Evolutionary conservation across 2,329 filamentous ascomycete genomes (phyloP).

Genomic region (Scorias spongiosa): DNA sequence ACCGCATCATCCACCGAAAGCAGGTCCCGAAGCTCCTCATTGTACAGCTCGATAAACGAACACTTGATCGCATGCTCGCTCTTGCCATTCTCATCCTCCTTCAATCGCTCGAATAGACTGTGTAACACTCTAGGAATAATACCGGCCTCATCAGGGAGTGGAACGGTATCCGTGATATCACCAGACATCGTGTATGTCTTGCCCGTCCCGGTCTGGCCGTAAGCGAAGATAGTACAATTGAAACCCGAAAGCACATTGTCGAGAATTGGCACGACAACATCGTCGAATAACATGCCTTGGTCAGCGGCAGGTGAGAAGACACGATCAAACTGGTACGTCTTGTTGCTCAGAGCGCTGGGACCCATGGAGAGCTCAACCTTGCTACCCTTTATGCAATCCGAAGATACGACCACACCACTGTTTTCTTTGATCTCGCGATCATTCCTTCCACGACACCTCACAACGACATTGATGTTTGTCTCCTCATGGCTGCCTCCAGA

Average conservation of each 20-base stretch:
- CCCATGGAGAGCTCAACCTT: slow-evolving; percentile 82
- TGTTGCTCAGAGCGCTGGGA: slow-evolving; percentile 81
- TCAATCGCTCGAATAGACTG: slow-evolving; percentile 67
- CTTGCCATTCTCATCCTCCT: slow-evolving; percentile 31
- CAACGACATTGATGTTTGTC: slow-evolving; percentile 96
- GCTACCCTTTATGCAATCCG: slow-evolving; percentile 76
- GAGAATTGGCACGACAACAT: slow-evolving; percentile 82
- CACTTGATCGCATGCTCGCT: slow-evolving; percentile 85
- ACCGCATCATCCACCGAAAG: slow-evolving; percentile 64
- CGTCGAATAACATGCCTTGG: slow-evolving; percentile 85
- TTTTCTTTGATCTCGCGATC: slow-evolving; percentile 89
- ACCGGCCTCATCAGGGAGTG: slow-evolving; percentile 79
- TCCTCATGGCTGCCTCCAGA: slow-evolving; percentile 41
- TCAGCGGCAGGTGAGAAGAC: slow-evolving; percentile 93
- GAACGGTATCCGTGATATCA: slow-evolving; percentile 82
- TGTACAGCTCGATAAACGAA: slow-evolving; percentile 97
- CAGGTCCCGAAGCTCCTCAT: slow-evolving; percentile 87
- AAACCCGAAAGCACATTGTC: slow-evolving; percentile 90
- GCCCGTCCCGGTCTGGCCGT: slow-evolving; percentile 92
- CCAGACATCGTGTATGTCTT: slow-evolving; percentile 99
- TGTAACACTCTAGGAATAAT: slow-evolving; percentile 89
- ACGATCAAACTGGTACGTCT: slow-evolving; percentile 91
- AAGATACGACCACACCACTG: slow-evolving; percentile 78
- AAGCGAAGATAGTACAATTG: slow-evolving; percentile 98
- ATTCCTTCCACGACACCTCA: slow-evolving; percentile 82